phyloP scores from a whole-genome alignment of 2,329 filamentous ascomycete species.

The Aureobasidium sp. region DNA sequence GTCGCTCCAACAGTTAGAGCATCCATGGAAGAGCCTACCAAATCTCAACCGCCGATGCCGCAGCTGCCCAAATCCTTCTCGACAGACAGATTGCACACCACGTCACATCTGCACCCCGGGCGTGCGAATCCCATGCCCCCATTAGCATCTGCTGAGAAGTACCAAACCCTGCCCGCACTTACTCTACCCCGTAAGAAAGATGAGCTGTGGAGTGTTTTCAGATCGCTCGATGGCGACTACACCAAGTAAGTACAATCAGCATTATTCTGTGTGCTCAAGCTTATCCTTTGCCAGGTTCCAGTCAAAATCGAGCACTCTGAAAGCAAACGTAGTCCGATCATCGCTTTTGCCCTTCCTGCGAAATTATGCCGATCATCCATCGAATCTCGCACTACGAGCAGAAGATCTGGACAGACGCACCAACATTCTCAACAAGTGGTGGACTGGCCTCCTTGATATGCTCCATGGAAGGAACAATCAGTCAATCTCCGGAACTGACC shows the following conservation, averaged over 20 bases:
- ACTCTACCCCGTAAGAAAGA: conserved; percentile 52
- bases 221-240: conserved; percentile 60
- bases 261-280: conserved; percentile 12
- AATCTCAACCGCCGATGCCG: conserved; percentile 31
- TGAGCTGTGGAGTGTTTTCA: conserved; percentile 62
- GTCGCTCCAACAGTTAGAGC: neutral
- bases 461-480: conserved; percentile 69
- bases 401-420: conserved; percentile 78
- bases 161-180: conserved; percentile 24
- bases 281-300: conserved; percentile 49
- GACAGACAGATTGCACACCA: conserved; percentile 38
- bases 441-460: conserved; percentile 74
- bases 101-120: conserved; percentile 29
- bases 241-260: conserved; percentile 47
- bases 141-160: conserved; percentile 35
- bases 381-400: conserved; percentile 58
- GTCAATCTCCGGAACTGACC: conserved; percentile 75
- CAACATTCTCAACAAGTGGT: conserved; percentile 83
- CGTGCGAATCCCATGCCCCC: conserved; percentile 39
- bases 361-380: conserved; percentile 60
- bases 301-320: conserved; percentile 64
- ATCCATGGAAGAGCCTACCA: conserved; percentile 11
- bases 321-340: conserved; percentile 66
- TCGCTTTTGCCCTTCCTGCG: conserved; percentile 71
- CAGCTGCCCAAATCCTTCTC: conserved; percentile 43